phyloP scores from a whole-genome alignment of 192 early-diverging fungal species.

The Rhizoclosmatium sp. region DNA sequence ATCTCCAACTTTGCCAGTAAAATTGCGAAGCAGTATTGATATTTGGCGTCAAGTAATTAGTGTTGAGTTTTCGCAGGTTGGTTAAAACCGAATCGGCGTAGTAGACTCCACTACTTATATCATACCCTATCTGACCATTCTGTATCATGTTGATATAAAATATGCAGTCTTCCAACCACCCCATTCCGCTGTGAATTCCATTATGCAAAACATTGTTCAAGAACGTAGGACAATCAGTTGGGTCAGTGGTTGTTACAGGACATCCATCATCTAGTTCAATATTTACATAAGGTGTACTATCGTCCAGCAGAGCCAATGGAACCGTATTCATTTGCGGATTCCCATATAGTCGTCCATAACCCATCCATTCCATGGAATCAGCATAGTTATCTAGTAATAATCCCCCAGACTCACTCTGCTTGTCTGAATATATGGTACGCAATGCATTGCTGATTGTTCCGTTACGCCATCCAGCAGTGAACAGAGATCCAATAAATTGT shows the following conservation, averaged over 20 bases:
- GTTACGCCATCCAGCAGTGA: neutral
- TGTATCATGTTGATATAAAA: neutral
- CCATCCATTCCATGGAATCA: slow-evolving; percentile 12
- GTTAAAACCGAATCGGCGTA: neutral
- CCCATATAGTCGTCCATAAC: slow-evolving; percentile 24
- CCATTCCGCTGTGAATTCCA: slow-evolving; percentile 45
- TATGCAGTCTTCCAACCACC: slow-evolving; percentile 22
- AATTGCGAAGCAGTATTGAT: slow-evolving; percentile 11
- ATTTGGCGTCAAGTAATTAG: slow-evolving; percentile 31
- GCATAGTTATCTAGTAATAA: slow-evolving; percentile 5
- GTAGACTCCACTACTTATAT: neutral
- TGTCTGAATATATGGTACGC: neutral
- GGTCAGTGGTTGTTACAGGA: slow-evolving; percentile 9
- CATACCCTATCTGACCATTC: neutral
- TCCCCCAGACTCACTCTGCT: neutral
- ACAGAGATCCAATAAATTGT: slow-evolving; percentile 3
- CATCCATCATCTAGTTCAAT: slow-evolving; percentile 45
- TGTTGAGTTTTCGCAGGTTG: slow-evolving; percentile 28
- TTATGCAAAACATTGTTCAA: slow-evolving; percentile 30
- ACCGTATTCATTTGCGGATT: slow-evolving; percentile 10
- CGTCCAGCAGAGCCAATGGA: neutral
- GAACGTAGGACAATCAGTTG: slow-evolving; percentile 42
- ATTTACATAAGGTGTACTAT: neutral
- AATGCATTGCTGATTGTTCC: neutral
- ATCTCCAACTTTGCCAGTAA: slow-evolving; percentile 3